Conservation (phyloP, 441 rosid genomes). For the Rhodomyrtus psidioides region DNA sequence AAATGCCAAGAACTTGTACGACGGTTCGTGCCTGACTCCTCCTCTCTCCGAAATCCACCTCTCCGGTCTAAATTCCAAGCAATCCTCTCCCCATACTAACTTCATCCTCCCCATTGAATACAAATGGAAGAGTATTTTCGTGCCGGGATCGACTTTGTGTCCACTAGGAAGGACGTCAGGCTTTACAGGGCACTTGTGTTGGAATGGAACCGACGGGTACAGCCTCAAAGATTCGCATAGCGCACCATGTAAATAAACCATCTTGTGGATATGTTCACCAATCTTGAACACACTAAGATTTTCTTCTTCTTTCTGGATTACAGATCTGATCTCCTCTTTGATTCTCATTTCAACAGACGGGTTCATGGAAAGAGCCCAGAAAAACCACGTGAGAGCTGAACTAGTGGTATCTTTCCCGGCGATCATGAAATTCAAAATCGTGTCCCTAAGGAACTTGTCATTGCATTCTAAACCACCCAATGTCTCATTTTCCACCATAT, state of each 20-base stretch:
- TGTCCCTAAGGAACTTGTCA: slow-evolving; percentile 3
- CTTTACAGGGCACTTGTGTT: slow-evolving; percentile 33
- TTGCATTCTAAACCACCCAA: background rate
- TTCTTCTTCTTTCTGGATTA: background rate
- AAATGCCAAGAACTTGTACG: slow-evolving; percentile 56
- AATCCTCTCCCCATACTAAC: slow-evolving; percentile 64
- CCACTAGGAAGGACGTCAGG: slow-evolving; percentile 58
- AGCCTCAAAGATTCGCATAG: slow-evolving; percentile 46
- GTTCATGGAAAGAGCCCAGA: slow-evolving; percentile 21
- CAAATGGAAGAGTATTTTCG: slow-evolving; percentile 20
- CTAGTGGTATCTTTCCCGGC: slow-evolving; percentile 30
- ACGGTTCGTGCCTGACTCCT: slow-evolving; percentile 37
- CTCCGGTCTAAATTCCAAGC: slow-evolving; percentile 55
- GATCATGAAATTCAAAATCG: slow-evolving; percentile 2
- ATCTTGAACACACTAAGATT: background rate
- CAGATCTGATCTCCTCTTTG: slow-evolving; percentile 14
- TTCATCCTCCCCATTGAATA: slow-evolving; percentile 57
- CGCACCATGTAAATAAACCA: slow-evolving; percentile 51
- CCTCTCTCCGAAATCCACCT: slow-evolving; percentile 50
- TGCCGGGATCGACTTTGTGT: slow-evolving; percentile 29
- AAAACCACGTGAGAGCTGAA: slow-evolving; percentile 29
- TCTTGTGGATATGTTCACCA: slow-evolving; percentile 13
- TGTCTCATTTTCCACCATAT: slow-evolving; percentile 1
- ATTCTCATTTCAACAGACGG: slow-evolving; percentile 15
- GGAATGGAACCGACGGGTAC: slow-evolving; percentile 45